Evolutionary conservation across 1,139 yeast genomes (phyloP).

Genomic region (Scheffersomyces stambukii): DNA sequence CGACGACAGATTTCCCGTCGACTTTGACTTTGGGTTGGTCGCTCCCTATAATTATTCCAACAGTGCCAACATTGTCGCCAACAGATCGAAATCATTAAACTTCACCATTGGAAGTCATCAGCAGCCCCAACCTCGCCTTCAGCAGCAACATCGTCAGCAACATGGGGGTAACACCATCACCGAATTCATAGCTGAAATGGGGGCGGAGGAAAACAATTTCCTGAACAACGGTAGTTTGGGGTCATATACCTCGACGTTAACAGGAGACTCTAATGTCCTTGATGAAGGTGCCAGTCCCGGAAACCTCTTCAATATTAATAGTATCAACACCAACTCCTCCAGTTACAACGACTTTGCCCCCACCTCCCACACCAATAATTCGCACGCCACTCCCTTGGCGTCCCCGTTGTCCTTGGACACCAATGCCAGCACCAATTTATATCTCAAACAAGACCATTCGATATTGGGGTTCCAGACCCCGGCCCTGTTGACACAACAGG

Average conservation of each 20-base stretch:
- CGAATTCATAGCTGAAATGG: neutral
- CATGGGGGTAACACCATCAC: neutral
- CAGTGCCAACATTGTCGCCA: too few species aligned
- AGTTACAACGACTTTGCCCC: slow-evolving; percentile 3
- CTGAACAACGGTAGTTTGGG: too few species aligned
- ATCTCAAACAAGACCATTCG: slow-evolving; percentile 3
- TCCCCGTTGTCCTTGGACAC: slow-evolving; percentile 8
- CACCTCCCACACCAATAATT: slow-evolving; percentile 1
- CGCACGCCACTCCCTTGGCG: slow-evolving; percentile 6
- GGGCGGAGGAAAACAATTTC: too few species aligned
- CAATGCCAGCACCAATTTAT: slow-evolving; percentile 1
- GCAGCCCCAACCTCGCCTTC: slow-evolving; percentile 1
- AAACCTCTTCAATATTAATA: neutral
- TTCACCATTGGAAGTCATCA: too few species aligned
- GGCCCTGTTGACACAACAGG: slow-evolving; percentile 4
- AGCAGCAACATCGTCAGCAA: slow-evolving; percentile 1
- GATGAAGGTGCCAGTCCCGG: slow-evolving; percentile 1
- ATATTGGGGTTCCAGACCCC: slow-evolving; percentile 5
- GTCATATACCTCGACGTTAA: too few species aligned
- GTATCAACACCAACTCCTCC: slow-evolving; percentile 2
- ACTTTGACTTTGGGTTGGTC: slow-evolving; percentile 29
- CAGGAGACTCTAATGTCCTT: too few species aligned
- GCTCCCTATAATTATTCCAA: slow-evolving; percentile 3
- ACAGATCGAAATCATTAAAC: too few species aligned
- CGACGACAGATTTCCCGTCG: slow-evolving; percentile 19